phyloP scores from a whole-genome alignment of 2,329 filamentous ascomycete genomes.

The Microsporum canis region DNA sequence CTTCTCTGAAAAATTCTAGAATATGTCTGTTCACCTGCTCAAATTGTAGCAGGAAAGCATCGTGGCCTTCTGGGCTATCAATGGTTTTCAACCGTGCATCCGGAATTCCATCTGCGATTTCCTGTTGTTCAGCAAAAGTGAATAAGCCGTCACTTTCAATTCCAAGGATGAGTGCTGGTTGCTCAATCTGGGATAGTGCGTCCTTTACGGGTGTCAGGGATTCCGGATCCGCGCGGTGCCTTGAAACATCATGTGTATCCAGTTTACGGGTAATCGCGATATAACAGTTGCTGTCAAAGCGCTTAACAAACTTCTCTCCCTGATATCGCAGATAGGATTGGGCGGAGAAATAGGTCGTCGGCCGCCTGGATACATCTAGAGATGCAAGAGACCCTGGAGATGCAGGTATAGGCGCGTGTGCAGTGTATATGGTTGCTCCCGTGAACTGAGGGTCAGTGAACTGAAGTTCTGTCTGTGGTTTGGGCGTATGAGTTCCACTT shows the following conservation, averaged over 20 bases:
- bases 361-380: conserved; percentile 24
- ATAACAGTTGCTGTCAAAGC: conserved; percentile 97
- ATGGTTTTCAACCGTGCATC: conserved; percentile 72
- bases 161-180: conserved; percentile 81
- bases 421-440: conserved; percentile 47
- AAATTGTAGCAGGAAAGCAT: conserved; percentile 92
- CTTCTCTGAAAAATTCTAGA: conserved; percentile 68
- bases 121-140: conserved; percentile 91
- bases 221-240: conserved; percentile 47
- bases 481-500: conserved; percentile 13
- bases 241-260: conserved; percentile 89
- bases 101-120: conserved; percentile 71
- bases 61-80: conserved; percentile 87
- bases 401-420: conserved; percentile 20
- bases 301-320: conserved; percentile 88
- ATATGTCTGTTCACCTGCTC: conserved; percentile 91
- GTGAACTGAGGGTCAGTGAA: conserved; percentile 59
- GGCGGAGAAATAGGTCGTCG: conserved; percentile 89
- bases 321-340: conserved; percentile 97
- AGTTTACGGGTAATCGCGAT: conserved; percentile 97
- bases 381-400: conserved; percentile 24
- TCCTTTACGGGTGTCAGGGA: conserved; percentile 48
- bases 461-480: conserved; percentile 22
- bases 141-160: conserved; percentile 95
- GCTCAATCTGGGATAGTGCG: conserved; percentile 69